A percentile compares a stretch with the other conserved stretches of the same genome.
These are phyloP conservation scores for Globisporangium takayamanum DNA, from an alignment of 352 stramenopile genomes.

Conservation along the genomic window DNA sequence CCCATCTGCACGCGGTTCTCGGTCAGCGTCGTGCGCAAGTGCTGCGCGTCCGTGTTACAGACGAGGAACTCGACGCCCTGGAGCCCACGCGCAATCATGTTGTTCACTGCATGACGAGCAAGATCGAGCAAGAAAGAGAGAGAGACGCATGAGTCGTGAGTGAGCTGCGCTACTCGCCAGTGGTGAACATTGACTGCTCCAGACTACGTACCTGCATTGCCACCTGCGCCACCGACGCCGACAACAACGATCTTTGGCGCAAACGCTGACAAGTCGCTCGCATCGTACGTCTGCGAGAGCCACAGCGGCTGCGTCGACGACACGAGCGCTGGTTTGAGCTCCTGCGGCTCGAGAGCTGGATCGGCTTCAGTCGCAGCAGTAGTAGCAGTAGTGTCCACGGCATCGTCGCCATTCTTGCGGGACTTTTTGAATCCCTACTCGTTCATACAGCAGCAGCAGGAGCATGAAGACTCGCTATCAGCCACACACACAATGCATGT, in stretches of 20 bases:
- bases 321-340: slow-evolving; percentile 32
- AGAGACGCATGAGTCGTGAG: neutral
- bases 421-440: slow-evolving; percentile 50
- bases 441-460: neutral
- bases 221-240: slow-evolving; percentile 80
- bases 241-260: slow-evolving; percentile 85
- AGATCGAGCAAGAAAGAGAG: neutral
- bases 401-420: slow-evolving; percentile 26
- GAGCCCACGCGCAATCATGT: slow-evolving; percentile 82
- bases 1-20: slow-evolving; percentile 90
- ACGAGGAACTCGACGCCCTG: slow-evolving; percentile 86
- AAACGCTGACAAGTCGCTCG: slow-evolving; percentile 62
- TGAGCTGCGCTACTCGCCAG: neutral
- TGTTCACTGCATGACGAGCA: slow-evolving; percentile 52
- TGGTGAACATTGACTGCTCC: neutral
- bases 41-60: slow-evolving; percentile 90
- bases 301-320: slow-evolving; percentile 68
- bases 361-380: slow-evolving; percentile 4
- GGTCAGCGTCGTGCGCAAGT: slow-evolving; percentile 85
- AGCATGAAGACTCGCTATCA: neutral
- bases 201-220: slow-evolving; percentile 59
- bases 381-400: neutral
- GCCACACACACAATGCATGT: neutral
- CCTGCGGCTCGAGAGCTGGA: slow-evolving; percentile 21
- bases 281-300: slow-evolving; percentile 60